phyloP scores from a whole-genome alignment of 352 stramenopile species.

The Pythium biforme region DNA sequence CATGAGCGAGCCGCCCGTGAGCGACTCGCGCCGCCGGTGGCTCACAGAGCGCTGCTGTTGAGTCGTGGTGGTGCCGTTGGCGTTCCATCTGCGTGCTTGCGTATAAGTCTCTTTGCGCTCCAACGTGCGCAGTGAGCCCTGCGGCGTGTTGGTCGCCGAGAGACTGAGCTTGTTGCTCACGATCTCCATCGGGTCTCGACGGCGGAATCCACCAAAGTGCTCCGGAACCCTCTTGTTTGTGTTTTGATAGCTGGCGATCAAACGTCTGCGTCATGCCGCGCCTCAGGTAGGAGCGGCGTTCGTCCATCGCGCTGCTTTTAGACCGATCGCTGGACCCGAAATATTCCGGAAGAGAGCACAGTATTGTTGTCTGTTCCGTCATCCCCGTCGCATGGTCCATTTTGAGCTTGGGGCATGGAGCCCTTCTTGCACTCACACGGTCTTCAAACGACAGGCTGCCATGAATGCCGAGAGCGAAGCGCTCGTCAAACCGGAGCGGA shows the following conservation, averaged over 20 bases:
- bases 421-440: too few relatives aligned
- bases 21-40: slow-evolving; percentile 20
- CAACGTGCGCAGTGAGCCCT: slow-evolving; percentile 10
- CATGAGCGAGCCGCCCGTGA: slow-evolving; percentile 39
- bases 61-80: slow-evolving; percentile 4
- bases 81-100: slow-evolving; percentile 33
- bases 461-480: neutral
- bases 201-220: too few relatives aligned
- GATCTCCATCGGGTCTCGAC: slow-evolving; percentile 26
- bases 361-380: neutral
- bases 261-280: too few relatives aligned
- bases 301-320: neutral
- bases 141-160: neutral
- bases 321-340: neutral
- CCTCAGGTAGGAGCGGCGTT: too few relatives aligned
- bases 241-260: neutral
- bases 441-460: neutral
- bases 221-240: too few relatives aligned
- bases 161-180: slow-evolving; percentile 28
- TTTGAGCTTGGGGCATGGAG: too few relatives aligned
- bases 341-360: too few relatives aligned
- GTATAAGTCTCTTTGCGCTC: slow-evolving; percentile 21
- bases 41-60: slow-evolving; percentile 10
- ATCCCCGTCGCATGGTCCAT: too few relatives aligned
- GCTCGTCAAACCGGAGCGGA: neutral